These are phyloP conservation scores for Heliosperma pusillum DNA, from an alignment of 148 eudicot genomes.

Conservation along the genomic window DNA sequence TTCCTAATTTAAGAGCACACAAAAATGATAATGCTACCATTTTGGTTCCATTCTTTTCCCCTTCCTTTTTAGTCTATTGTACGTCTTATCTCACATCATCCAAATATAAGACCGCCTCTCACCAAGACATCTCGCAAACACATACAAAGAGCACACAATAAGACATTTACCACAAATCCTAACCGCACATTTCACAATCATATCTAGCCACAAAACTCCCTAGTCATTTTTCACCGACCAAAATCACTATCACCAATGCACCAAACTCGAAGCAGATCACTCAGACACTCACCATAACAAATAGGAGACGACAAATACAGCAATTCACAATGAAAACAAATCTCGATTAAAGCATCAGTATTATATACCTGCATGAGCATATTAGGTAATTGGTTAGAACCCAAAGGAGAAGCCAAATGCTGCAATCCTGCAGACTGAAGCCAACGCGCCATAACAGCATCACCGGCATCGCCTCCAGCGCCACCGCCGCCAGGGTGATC, in stretches of 20 bases:
- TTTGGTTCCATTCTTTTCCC: too few relatives aligned
- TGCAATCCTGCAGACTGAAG: slow-evolving; percentile 97
- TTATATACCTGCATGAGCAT: slow-evolving; percentile 78
- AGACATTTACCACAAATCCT: background rate
- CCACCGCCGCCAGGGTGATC: slow-evolving; percentile 62
- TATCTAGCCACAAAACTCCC: too few relatives aligned
- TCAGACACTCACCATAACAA: background rate
- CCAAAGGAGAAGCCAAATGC: slow-evolving; percentile 99
- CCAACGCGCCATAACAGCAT: slow-evolving; percentile 99
- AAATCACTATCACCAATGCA: background rate
- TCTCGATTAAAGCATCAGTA: background rate
- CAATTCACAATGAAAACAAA: background rate
- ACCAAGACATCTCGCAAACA: too few relatives aligned
- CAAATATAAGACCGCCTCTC: too few relatives aligned
- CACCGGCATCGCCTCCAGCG: slow-evolving; percentile 64
- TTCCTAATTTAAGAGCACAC: too few relatives aligned
- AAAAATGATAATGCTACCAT: too few relatives aligned
- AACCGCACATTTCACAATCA: too few relatives aligned
- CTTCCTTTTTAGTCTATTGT: too few relatives aligned
- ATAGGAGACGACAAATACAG: background rate
- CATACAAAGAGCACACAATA: background rate
- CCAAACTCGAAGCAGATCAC: background rate
- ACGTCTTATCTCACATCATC: too few relatives aligned
- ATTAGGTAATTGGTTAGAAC: slow-evolving; percentile 68
- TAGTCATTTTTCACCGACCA: background rate